Evolutionary conservation across 2,329 filamentous ascomycete species (phyloP).

Genomic region (Calonectria leucothoes): DNA sequence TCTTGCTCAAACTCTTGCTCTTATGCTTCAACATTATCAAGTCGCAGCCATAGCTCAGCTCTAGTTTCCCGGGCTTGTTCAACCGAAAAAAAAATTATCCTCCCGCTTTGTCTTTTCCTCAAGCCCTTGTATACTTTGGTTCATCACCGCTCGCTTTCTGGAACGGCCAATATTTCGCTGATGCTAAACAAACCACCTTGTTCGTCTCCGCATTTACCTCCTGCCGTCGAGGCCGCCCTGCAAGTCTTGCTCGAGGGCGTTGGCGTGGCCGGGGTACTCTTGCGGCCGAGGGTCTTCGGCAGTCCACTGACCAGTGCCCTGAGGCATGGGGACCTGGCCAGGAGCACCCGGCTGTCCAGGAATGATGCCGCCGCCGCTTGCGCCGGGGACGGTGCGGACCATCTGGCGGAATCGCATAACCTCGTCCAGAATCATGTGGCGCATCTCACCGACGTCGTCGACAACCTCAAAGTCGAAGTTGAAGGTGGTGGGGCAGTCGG

Average conservation of each 20-base stretch:
- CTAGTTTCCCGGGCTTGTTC: constrained; percentile 1
- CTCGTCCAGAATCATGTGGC: constrained; percentile 96
- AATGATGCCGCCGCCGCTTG: constrained; percentile 44
- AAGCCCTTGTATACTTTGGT: not conserved
- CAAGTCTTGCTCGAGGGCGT: constrained; percentile 69
- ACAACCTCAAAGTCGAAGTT: constrained; percentile 99
- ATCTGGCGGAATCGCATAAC: constrained; percentile 84
- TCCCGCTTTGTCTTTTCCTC: constrained; percentile 10
- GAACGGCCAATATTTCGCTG: constrained; percentile 9
- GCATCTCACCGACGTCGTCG: constrained; percentile 94
- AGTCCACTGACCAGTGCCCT: constrained; percentile 64
- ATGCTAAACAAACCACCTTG: not conserved
- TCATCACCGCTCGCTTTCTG: constrained; percentile 11
- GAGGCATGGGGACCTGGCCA: constrained; percentile 64
- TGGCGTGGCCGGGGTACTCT: constrained; percentile 63
- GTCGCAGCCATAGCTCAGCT: constrained; percentile 4
- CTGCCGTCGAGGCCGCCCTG: constrained; percentile 57
- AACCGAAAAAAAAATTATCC: constrained; percentile 17
- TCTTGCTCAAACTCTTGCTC: constrained; percentile 13
- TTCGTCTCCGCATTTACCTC: constrained; percentile 28
- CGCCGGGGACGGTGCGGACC: constrained; percentile 63
- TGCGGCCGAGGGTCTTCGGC: constrained; percentile 71
- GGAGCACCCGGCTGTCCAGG: constrained; percentile 52
- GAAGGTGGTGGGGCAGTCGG: constrained; percentile 91
- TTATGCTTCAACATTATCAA: not conserved